phyloP scores from a whole-genome alignment of 495 filamentous ascomycete genomes.

The Podospora pseudocomata region DNA sequence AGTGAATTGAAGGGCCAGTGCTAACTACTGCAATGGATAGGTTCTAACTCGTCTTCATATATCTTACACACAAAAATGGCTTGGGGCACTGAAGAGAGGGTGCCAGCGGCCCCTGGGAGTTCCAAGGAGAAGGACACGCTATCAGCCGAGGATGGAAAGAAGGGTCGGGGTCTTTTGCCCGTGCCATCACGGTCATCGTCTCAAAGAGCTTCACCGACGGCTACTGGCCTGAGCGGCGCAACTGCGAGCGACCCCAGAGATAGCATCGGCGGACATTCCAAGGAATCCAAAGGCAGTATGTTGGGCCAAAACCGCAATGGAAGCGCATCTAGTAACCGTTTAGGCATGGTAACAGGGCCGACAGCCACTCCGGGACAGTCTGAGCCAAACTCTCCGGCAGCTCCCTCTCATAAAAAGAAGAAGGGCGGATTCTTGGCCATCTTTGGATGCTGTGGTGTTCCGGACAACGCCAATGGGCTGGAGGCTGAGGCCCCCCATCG shows the following conservation, averaged over 20 bases:
- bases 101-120: slow-evolving; percentile 38
- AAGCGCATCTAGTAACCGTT: slow-evolving; percentile 56
- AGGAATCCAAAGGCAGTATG: slow-evolving; percentile 67
- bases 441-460: slow-evolving; percentile 74
- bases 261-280: slow-evolving; percentile 56
- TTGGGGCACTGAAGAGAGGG: slow-evolving; percentile 34
- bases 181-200: slow-evolving; percentile 69
- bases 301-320: slow-evolving; percentile 63
- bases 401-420: slow-evolving; percentile 56
- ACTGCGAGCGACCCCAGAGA: slow-evolving; percentile 58
- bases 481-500: slow-evolving; percentile 65
- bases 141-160: slow-evolving; percentile 50
- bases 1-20: neutral
- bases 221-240: slow-evolving; percentile 62
- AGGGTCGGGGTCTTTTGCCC: slow-evolving; percentile 51
- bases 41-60: slow-evolving; percentile 2
- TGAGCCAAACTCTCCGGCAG: slow-evolving; percentile 46
- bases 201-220: slow-evolving; percentile 58
- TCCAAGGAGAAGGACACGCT: slow-evolving; percentile 47
- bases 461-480: slow-evolving; percentile 58
- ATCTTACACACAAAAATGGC: slow-evolving; percentile 31
- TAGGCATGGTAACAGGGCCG: slow-evolving; percentile 45
- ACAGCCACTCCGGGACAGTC: slow-evolving; percentile 44
- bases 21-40: neutral
- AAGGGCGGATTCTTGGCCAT: slow-evolving; percentile 65